phyloP scores from a whole-genome alignment of 2,329 filamentous ascomycete genomes.

The Diaporthe caulivora region DNA sequence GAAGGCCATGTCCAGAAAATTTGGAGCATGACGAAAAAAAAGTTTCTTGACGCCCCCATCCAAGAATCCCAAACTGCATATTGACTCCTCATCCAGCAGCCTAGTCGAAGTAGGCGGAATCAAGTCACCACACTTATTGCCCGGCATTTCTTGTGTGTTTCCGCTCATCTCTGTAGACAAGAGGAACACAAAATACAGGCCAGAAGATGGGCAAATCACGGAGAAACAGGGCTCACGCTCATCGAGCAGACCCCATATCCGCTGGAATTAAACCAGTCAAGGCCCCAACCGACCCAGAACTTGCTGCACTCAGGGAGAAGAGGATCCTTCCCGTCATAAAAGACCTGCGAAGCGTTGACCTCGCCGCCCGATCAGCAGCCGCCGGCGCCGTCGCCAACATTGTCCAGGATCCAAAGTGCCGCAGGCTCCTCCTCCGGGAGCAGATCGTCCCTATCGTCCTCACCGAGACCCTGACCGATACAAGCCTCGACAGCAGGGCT shows the following conservation, averaged over 20 bases:
- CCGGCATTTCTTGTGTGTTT: neutral
- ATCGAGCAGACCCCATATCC: slow-evolving; percentile 65
- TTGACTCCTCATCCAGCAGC: neutral
- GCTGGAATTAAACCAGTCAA: slow-evolving; percentile 64
- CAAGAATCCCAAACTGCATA: neutral
- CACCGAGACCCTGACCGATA: slow-evolving; percentile 73
- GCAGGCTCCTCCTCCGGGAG: slow-evolving; percentile 75
- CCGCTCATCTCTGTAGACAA: neutral
- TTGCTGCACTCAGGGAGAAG: slow-evolving; percentile 72
- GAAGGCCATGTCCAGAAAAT: slow-evolving; percentile 20
- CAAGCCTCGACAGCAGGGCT: slow-evolving; percentile 71
- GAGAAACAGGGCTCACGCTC: slow-evolving; percentile 62
- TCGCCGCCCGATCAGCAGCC: slow-evolving; percentile 70
- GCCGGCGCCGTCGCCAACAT: slow-evolving; percentile 72
- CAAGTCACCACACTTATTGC: neutral
- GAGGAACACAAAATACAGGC: neutral
- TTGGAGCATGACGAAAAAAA: slow-evolving; percentile 11
- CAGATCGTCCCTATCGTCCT: slow-evolving; percentile 74
- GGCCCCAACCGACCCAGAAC: slow-evolving; percentile 72
- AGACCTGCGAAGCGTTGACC: slow-evolving; percentile 70
- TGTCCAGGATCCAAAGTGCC: slow-evolving; percentile 70
- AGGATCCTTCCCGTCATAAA: slow-evolving; percentile 74
- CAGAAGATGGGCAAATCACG: slow-evolving; percentile 70
- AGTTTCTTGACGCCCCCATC: slow-evolving; percentile 23
- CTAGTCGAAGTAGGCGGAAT: neutral